phyloP scores from a whole-genome alignment of 345 rosid genomes.

The Firmiana major region DNA sequence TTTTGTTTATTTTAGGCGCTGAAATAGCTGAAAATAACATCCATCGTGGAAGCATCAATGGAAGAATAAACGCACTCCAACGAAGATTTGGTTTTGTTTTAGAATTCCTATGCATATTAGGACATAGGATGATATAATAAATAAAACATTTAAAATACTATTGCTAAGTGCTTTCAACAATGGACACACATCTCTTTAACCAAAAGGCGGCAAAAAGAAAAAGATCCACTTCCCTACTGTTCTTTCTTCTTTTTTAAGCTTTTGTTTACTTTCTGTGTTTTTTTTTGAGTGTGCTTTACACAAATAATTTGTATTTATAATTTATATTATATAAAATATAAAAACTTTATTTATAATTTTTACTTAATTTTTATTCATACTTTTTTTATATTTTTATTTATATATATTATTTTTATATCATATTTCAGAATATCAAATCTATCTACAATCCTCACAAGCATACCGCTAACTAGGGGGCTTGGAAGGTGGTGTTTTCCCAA shows the following conservation, averaged over 20 bases:
- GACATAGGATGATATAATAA: not conserved
- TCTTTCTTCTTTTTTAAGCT: not conserved
- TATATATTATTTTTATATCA: too few species aligned
- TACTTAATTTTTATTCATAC: too few species aligned
- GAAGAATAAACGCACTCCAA: conserved; percentile 48
- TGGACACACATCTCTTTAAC: not conserved
- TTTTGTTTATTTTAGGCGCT: not conserved
- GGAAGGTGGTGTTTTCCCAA: not conserved
- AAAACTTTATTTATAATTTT: too few species aligned
- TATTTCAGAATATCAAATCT: too few species aligned
- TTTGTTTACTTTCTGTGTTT: not conserved
- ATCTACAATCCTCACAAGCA: too few species aligned
- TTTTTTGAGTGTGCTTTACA: too few species aligned
- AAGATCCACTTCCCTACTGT: not conserved
- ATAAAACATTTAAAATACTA: conserved; percentile 6
- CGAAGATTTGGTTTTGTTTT: conserved; percentile 35
- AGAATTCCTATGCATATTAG: not conserved
- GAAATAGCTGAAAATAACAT: conserved; percentile 2
- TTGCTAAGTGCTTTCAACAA: not conserved
- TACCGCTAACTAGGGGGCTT: not conserved
- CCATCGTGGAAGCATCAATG: conserved; percentile 26
- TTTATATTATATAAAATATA: too few species aligned
- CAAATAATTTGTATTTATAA: too few species aligned
- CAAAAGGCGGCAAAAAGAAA: not conserved
- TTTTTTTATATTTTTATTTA: too few species aligned